These are phyloP conservation scores for Bacterosira constricta DNA, from an alignment of 108 stramenopile species.

Conservation along the genomic window DNA sequence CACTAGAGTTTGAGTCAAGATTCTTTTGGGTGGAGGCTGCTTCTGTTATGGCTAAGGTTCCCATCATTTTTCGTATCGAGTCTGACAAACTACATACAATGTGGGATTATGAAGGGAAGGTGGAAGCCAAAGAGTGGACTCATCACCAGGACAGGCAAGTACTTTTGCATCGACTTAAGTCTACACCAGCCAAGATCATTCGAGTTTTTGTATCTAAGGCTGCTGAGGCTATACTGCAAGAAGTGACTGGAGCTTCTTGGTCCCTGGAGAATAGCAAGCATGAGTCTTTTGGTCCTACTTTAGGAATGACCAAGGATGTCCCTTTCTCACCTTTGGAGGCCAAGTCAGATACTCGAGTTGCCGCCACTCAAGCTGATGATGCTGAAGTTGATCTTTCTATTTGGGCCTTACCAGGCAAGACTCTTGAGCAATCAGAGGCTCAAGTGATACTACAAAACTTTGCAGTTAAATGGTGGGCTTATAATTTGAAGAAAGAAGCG, in stretches of 20 bases:
- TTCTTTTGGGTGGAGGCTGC: constrained; percentile 6
- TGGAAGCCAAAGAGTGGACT: not conserved
- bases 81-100: constrained; percentile 2
- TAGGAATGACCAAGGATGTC: not conserved
- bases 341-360: not conserved
- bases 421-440: not conserved
- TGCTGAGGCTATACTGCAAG: not conserved
- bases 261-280: not conserved
- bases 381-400: constrained; percentile 10
- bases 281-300: not conserved
- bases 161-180: not conserved
- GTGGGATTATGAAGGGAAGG: constrained; percentile 18
- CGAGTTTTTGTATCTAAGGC: not conserved
- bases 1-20: too few relatives aligned
- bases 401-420: not conserved
- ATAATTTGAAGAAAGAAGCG: not conserved
- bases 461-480: constrained; percentile 4
- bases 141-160: not conserved
- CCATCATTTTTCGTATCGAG: not conserved
- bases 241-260: too few relatives aligned
- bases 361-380: not conserved
- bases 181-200: not conserved
- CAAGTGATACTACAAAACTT: not conserved
- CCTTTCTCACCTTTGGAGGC: constrained; percentile 2
- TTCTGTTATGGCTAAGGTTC: not conserved